Evolutionary conservation across 306 rosid species (phyloP), one percentile per base, ranked within the genome.

Genomic region (Urtica urens): DNA sequence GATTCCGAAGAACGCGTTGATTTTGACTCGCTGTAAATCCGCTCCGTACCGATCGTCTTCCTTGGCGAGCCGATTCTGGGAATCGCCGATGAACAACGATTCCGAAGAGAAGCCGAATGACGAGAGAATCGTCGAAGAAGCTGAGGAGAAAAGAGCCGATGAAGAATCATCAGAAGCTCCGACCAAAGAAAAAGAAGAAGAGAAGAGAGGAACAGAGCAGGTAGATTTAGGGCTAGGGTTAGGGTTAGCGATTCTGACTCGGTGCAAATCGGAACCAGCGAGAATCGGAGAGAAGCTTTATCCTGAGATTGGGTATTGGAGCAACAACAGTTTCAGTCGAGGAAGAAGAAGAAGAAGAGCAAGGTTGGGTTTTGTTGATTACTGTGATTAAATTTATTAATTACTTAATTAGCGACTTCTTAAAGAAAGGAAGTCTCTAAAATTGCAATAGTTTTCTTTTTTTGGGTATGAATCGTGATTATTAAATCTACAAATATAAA

Each of bases 241-340:
- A 2, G 56, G 54, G 21, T 82, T 80, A 19, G 31, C 72, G 25
- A 72, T 72, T 12, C 83, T 83, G 12, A 87, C 81, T 2, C 70
- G 94, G 76, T 78, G 96, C 69, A 83, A 83, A 69, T 83, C 96
- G 17, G 93, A 80, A 50, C 93, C 88, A 11, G 72, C 76, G 1
- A 75, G 93, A 87, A 67, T 60, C 23, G 67, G 65, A 25, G 64
- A 68, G 53, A 74, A 74, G 44, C 69, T 79, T 48, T 62, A 73
- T 42, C 78, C 83, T 35, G 83, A 67, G 55, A 23, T 66, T 13
- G 55, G 50, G 48, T 71, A 64, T 59, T 66, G 78, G 81, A 69
- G 64, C 49, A 61, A 44, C 40, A 16, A 35, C 40, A 10, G 10
- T 10, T 4, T 4, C 10, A 35, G 40, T 35, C 4, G n/a, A 1